Conservation (phyloP, 2,329 filamentous ascomycete genomes). For the Lachnum nothofagi region DNA sequence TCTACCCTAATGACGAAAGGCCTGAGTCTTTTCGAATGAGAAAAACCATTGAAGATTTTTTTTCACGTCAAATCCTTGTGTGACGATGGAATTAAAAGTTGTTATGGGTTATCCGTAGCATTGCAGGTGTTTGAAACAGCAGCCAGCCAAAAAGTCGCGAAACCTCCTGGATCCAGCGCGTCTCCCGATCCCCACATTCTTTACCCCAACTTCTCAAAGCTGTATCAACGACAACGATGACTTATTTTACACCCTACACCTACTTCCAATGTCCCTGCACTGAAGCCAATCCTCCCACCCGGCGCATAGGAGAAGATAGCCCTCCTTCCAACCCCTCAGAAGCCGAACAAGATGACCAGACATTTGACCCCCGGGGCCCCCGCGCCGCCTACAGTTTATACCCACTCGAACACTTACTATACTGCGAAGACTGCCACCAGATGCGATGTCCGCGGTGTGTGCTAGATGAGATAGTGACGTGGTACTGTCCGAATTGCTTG, state of each 20-base stretch:
- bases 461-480: conserved; percentile 87
- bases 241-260: conserved; percentile 54
- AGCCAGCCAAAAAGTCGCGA: no score
- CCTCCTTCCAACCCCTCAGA: conserved; percentile 20
- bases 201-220: background rate
- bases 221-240: conserved; percentile 36
- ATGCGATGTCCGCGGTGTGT: conserved; percentile 91
- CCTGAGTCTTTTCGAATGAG: no score
- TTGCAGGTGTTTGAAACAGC: background rate
- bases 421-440: conserved; percentile 95
- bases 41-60: no score
- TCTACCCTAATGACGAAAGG: no score
- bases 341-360: conserved; percentile 64
- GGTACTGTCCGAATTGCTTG: conserved; percentile 90
- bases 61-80: no score
- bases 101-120: background rate
- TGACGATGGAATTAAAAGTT: no score
- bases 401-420: conserved; percentile 86
- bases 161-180: no score
- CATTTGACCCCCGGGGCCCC: conserved; percentile 79
- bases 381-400: conserved; percentile 89
- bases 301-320: conserved; percentile 33
- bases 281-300: conserved; percentile 37
- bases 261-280: conserved; percentile 65
- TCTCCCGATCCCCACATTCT: conserved; percentile 5